Evolutionary conservation across 192 early-diverging fungal species (phyloP), one percentile per base, ranked within the genome.

Genomic region (Mortierella hygrophila): DNA sequence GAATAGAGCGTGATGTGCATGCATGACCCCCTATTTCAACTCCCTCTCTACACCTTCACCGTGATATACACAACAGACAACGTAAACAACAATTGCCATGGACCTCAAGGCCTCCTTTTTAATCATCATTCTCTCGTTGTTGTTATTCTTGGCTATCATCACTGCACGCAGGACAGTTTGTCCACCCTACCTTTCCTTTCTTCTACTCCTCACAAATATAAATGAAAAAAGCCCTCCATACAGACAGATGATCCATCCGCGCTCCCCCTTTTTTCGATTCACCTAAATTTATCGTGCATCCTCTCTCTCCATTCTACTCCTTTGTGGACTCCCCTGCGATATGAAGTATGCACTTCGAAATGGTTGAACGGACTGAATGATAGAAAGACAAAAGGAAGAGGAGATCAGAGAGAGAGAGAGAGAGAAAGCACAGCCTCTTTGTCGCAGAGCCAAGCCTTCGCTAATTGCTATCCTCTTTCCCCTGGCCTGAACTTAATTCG

Each of bases 21-120:
- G 46, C 37, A 68, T 75, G 60, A 26, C 82, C 82, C 82, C 82
- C 82, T 78, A 82, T 77, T 68, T 68, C 57, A 44, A 46, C 18
- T 52, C 18, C 5, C 49, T 6, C 49, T 21, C 18, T 52, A 0
- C 49, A 1, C 29, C 23, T 42, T 73, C 42, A 32, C 60, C 60
- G 26, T 65, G 60, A 65, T 26, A 65, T 57, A 52, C 16, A 9
- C 21, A 57, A 60, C 55, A 60, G 20, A 5, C 21, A 60, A 26
- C 8, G 5, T 23, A 23, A 26, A 26, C 55, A n/a, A 60, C n/a
- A 26, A 16, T 3, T 54, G 47, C 16, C 21, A 55, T 55, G 20
- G 54, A 60, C 6, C 4, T 60, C 55, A 26, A 26, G 18, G 4
- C 49, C 49, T 6, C 49, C 16, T 65, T 15, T 65, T 65, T 26